Evolutionary conservation across 106 monocot genomes (phyloP), one percentile per base, ranked within the genome.

Genomic region (Amphibolis antarctica): DNA sequence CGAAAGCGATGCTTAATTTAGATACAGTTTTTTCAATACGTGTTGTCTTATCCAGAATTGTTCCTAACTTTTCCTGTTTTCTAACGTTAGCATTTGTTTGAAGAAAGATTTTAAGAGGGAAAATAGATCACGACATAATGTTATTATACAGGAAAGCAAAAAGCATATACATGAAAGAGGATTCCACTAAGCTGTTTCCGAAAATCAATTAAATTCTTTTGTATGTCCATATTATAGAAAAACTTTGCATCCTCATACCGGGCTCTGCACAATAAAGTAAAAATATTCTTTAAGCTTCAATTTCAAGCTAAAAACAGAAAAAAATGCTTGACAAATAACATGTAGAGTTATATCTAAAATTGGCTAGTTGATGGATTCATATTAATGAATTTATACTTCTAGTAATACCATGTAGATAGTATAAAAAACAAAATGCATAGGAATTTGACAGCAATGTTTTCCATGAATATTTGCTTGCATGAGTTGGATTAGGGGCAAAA

Each of bases 91-190:
- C 45, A 47, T 60, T 17, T 28, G 21, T 42, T 36, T 60, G n/a
- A 60, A 60, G 18, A 17, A 11, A 18, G 43, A 6, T 12, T 29
- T 29, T 60, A 19, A 60, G 42, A 19, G 43, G 20, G 12, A 60
- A 60, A 60, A 7, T 21, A 60, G 17, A 48, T 57, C 44, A 71
- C 46, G 63, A 14, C 46, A 21, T 4, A 17, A 31, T 15, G 26
- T 13, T 24, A 56, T 24, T 56, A 1, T n/a, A 49, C 27, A 60
- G 43, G n/a, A 9, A 7, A 17, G 69, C 76, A n/a, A n/a, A n/a
- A n/a, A n/a, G n/a, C n/a, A n/a, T n/a, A 74, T 86, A 94, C 94
- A 89, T 94, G 94, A 78, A 94, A 94, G 28, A 94, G 89, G 66
- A 94, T 94, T 43, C 94, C 86, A 68, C 52, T 81, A 23, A 94